Percentiles rank a stretch among this genome's conserved stretches.
Conservation (phyloP, 2,329 filamentous ascomycete species). For the Alternaria burnsii region DNA sequence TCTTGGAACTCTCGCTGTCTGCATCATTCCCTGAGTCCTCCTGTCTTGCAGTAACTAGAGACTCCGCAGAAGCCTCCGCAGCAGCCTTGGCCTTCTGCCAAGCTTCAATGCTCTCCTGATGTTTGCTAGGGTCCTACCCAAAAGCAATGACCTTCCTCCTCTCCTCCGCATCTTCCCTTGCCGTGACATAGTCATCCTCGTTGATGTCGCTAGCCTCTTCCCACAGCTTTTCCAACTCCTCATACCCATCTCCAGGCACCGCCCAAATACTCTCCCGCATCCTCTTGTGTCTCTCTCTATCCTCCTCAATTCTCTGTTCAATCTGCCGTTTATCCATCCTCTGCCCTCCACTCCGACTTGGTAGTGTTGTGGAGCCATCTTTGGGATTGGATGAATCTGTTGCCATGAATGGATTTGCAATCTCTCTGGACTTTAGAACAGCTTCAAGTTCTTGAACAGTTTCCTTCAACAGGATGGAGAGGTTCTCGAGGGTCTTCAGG, state of each 20-base stretch:
- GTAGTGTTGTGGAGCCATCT: slow-evolving; percentile 23
- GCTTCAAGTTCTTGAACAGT: slow-evolving; percentile 83
- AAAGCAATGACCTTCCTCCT: slow-evolving; percentile 58
- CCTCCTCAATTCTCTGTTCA: slow-evolving; percentile 96
- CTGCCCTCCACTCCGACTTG: slow-evolving; percentile 49
- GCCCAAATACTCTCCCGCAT: slow-evolving; percentile 94
- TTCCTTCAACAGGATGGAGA: slow-evolving; percentile 76
- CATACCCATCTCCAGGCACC: slow-evolving; percentile 67
- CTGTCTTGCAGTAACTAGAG: neutral
- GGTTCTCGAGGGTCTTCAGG: slow-evolving; percentile 73
- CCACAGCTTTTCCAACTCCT: slow-evolving; percentile 82
- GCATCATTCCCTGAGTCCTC: neutral
- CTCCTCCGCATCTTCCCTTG: slow-evolving; percentile 75
- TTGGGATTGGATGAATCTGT: slow-evolving; percentile 1
- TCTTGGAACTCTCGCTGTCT: neutral
- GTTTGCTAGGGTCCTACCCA: slow-evolving; percentile 21
- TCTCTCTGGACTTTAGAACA: slow-evolving; percentile 79
- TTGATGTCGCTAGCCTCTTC: slow-evolving; percentile 87
- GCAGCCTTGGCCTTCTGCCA: neutral
- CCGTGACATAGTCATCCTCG: slow-evolving; percentile 82
- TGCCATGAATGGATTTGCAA: slow-evolving; percentile 40
- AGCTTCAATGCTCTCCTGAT: neutral
- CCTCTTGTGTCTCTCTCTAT: slow-evolving; percentile 92
- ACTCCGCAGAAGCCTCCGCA: neutral
- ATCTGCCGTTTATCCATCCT: slow-evolving; percentile 85